Percentiles rank a stretch among this genome's conserved stretches.
These are phyloP conservation scores for Lipomyces orientalis DNA, from an alignment of 805 yeast species.

Conservation along the genomic window DNA sequence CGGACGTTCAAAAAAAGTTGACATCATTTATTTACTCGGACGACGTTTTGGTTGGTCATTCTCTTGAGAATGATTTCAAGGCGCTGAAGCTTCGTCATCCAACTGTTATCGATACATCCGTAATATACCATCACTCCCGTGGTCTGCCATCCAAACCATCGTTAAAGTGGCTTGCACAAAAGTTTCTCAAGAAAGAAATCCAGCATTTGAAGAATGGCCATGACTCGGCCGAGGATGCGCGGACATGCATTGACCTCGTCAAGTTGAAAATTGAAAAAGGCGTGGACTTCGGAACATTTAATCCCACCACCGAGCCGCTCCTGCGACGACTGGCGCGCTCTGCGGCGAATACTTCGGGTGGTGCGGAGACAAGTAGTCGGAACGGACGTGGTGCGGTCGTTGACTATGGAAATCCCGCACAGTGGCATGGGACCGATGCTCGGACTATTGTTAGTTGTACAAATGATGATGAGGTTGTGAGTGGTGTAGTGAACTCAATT, in stretches of 20 bases:
- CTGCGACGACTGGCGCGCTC: conserved; percentile 33
- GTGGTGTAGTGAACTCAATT: conserved; percentile 48
- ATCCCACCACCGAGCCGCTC: conserved; percentile 36
- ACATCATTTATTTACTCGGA: conserved; percentile 53
- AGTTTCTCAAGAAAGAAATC: conserved; percentile 61
- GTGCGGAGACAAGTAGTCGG: conserved; percentile 20
- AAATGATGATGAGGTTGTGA: conserved; percentile 66
- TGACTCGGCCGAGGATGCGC: conserved; percentile 85
- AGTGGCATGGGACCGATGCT: conserved; percentile 45
- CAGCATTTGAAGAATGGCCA: conserved; percentile 71
- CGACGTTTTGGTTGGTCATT: conserved; percentile 86
- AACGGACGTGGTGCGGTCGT: conserved; percentile 44
- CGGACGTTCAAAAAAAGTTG: conserved; percentile 70
- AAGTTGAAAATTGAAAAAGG: conserved; percentile 75
- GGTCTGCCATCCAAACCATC: conserved; percentile 86
- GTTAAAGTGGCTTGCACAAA: conserved; percentile 68
- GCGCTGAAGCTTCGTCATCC: conserved; percentile 77
- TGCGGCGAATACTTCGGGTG: conserved; percentile 6
- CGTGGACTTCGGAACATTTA: conserved; percentile 60
- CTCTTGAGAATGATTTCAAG: conserved; percentile 79
- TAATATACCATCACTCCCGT: conserved; percentile 72
- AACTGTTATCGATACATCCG: conserved; percentile 77
- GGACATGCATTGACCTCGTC: conserved; percentile 76
- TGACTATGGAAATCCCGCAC: conserved; percentile 46
- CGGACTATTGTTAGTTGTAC: conserved; percentile 53